Evolutionary conservation across 371 early-diverging fungal genomes (phyloP), one percentile per base, ranked within the genome.

Genomic region (Rhizopus sp.): DNA sequence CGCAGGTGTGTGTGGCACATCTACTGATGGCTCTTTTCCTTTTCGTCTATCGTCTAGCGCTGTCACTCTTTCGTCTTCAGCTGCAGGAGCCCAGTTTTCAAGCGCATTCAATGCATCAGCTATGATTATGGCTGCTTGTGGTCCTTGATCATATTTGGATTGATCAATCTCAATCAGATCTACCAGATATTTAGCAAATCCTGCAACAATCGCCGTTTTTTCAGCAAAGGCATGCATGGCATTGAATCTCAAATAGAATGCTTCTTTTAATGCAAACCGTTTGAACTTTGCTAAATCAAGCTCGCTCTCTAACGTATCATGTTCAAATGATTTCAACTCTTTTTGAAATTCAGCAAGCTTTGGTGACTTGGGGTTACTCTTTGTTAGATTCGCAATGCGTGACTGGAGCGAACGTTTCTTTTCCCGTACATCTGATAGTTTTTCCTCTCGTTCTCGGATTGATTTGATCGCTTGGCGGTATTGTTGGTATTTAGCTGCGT

Each of bases 201-300:
- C 80, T 15, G 80, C 77, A 50, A 79, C 63, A 31, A 79, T 61
- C 2, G 73, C 64, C 4, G 65, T 57, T 56, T 79, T 79, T 50
- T 76, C 71, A 3, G 77, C 76, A 63, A 69, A 72, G 33, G 76
- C 80, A 38, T 61, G 59, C 68, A 76, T 60, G 4, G 80, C 77
- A 57, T 79, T 79, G 44, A 79, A 74, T n/a, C 76, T 69, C 39
- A 76, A 45, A 50, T 79, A 79, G 49, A 79, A 76, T 1, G 80
- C 80, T 51, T 79, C 80, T 16, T 71, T 72, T 3, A 79, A 35
- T 1, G 80, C 80, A 62, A 76, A 76, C 32, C 80, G 70, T 51
- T 79, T 79, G 31, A 73, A 79, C 46, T 79, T 75, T 3, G 77
- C 70, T 53, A 79, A 57, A 46, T 76, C 80, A 63, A 70, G 59